phyloP scores from a whole-genome alignment of 257 asterid genomes.

The Solanum chiquidenum region DNA sequence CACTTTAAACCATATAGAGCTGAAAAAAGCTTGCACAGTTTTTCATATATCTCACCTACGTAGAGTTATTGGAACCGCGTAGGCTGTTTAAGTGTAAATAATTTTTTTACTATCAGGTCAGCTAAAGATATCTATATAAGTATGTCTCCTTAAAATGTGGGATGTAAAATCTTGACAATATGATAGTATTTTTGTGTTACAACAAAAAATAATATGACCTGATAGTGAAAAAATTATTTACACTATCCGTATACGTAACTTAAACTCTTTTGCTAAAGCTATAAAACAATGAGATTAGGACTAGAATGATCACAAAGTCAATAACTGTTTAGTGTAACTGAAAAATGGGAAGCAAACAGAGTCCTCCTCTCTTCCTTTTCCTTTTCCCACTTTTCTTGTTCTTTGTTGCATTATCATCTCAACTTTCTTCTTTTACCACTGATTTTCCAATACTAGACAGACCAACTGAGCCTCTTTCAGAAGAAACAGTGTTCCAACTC shows the following conservation, averaged over 20 bases:
- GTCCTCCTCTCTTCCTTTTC: not conserved
- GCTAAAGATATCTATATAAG: not conserved
- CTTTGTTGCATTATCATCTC: not conserved
- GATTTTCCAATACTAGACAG: not conserved
- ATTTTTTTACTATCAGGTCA: not conserved
- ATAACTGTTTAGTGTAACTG: not conserved
- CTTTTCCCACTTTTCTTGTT: not conserved
- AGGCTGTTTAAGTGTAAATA: not conserved
- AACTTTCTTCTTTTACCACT: not conserved
- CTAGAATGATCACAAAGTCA: not conserved
- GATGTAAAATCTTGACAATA: not conserved
- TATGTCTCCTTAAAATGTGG: not conserved
- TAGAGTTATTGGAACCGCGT: not conserved
- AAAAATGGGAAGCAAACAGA: not conserved
- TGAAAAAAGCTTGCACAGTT: not conserved
- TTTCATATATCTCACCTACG: not conserved
- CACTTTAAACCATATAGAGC: not conserved
- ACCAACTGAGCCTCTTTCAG: not conserved
- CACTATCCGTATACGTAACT: not conserved
- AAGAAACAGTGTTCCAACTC: slow-evolving; percentile 5
- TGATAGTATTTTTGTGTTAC: not conserved
- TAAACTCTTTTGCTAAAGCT: not conserved
- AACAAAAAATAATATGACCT: not conserved
- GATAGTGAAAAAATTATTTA: too few relatives aligned
- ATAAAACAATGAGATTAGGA: not conserved